phyloP scores from a whole-genome alignment of 345 rosid genomes.

The Xanthoceras sorbifolium region DNA sequence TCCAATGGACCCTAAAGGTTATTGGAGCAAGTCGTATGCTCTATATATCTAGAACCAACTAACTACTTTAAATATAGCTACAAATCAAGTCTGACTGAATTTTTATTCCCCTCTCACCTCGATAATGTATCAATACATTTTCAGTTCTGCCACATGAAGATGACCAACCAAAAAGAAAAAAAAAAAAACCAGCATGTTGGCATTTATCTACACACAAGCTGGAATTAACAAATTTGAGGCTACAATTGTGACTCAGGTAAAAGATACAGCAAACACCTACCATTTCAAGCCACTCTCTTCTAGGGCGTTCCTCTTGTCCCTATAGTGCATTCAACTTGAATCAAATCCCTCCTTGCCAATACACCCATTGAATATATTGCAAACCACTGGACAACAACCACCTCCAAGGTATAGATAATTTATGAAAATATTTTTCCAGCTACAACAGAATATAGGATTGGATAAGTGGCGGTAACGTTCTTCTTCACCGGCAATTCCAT shows the following conservation, averaged over 20 bases:
- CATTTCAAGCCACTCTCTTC: conserved; percentile 5
- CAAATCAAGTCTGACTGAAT: background rate
- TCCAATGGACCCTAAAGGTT: background rate
- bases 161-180: background rate
- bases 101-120: background rate
- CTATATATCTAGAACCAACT: background rate
- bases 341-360: background rate
- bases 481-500: background rate
- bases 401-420: background rate
- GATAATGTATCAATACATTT: background rate
- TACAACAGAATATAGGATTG: background rate
- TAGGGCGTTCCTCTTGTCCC: background rate
- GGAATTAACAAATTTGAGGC: background rate
- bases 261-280: background rate
- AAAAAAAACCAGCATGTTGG: background rate
- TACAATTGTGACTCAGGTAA: background rate
- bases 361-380: background rate
- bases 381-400: background rate
- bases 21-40: background rate
- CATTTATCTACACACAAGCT: background rate
- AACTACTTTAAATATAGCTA: background rate
- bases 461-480: background rate
- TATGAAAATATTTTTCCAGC: background rate
- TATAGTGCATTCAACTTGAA: background rate
- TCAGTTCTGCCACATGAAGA: background rate